phyloP scores from a whole-genome alignment of 2,329 filamentous ascomycete species.

The Spiromastix sp. region DNA sequence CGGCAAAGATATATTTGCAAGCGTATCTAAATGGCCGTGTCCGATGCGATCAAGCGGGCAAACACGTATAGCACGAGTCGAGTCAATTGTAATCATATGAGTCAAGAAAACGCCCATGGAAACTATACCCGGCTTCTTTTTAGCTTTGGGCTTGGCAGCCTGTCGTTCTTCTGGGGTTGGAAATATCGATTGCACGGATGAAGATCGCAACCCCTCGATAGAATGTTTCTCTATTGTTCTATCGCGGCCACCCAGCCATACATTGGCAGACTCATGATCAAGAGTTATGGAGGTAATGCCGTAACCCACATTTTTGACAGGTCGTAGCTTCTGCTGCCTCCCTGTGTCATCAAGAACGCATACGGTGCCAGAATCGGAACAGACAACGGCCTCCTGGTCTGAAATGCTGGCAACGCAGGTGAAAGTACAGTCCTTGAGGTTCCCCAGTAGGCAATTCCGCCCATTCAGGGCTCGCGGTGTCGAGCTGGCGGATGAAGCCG shows the following conservation, averaged over 20 bases:
- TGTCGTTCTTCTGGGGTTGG: constrained; percentile 15
- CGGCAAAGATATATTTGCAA: constrained; percentile 32
- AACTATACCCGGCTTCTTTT: constrained; percentile 38
- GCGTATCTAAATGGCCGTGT: constrained; percentile 20
- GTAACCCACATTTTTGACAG: constrained; percentile 58
- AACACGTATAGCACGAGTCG: constrained; percentile 59
- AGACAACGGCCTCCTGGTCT: constrained; percentile 65
- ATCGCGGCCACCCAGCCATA: constrained; percentile 60
- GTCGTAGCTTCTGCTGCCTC: constrained; percentile 59
- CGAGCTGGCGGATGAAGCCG: constrained; percentile 28
- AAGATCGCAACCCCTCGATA: constrained; percentile 28
- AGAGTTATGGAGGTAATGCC: constrained; percentile 56
- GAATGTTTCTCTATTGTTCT: constrained; percentile 43
- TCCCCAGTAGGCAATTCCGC: constrained; percentile 76
- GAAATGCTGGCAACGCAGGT: constrained; percentile 64
- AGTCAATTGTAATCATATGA: constrained; percentile 65
- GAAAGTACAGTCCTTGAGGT: constrained; percentile 74
- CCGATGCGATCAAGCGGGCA: constrained; percentile 38
- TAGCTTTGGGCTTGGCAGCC: constrained; percentile 16
- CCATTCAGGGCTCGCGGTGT: constrained; percentile 64
- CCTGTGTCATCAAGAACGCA: constrained; percentile 73
- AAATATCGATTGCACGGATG: constrained; percentile 13
- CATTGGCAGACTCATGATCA: constrained; percentile 42
- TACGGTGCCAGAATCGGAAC: constrained; percentile 80
- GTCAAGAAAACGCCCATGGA: constrained; percentile 59